Evolutionary conservation across 345 rosid species (phyloP).

Genomic region (Brassica cretica): DNA sequence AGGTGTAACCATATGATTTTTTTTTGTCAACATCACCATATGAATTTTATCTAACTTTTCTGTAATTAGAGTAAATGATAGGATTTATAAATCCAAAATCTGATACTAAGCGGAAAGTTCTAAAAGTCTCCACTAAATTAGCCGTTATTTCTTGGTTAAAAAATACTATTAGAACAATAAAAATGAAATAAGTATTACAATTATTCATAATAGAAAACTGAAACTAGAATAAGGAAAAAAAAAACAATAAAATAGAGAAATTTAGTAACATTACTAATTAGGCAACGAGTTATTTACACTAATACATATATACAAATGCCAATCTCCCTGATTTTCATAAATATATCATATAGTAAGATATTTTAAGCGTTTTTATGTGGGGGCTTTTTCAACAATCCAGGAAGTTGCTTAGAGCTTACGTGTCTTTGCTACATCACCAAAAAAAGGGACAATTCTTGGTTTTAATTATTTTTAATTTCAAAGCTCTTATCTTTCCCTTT

Average conservation of each 20-base stretch:
- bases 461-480: constrained; percentile 5
- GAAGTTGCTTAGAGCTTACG: constrained; percentile 75
- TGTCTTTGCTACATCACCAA: constrained; percentile 48
- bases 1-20: constrained; percentile 20
- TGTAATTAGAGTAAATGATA: constrained; percentile 5
- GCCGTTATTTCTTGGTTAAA: neutral
- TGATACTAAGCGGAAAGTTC: neutral
- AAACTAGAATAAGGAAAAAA: neutral
- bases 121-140: constrained; percentile 1
- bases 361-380: constrained; percentile 11
- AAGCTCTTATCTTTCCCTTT: constrained; percentile 43
- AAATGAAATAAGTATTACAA: neutral
- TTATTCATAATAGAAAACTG: neutral
- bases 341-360: constrained; percentile 8
- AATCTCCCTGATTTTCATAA: neutral
- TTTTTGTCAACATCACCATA: neutral
- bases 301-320: neutral
- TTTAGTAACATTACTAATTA: neutral
- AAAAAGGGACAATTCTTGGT: neutral
- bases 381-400: constrained; percentile 48
- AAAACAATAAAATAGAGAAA: neutral
- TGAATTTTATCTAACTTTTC: neutral
- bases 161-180: neutral
- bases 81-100: neutral
- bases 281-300: neutral